phyloP scores from a whole-genome alignment of 2,329 filamentous ascomycete species.

The Exophiala phaeomuriformis region DNA sequence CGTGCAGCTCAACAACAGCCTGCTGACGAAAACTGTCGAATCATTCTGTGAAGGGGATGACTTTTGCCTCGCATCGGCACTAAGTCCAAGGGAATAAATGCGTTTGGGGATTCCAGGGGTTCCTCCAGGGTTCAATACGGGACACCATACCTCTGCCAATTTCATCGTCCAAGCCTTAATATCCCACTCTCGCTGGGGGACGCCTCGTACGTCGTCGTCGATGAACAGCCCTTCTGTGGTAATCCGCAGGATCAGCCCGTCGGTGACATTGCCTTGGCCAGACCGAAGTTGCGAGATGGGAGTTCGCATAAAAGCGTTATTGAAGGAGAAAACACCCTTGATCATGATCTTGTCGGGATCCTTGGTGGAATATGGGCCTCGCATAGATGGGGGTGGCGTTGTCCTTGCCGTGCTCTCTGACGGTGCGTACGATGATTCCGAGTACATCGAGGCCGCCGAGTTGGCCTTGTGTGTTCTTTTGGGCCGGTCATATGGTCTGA shows the following conservation, averaged over 20 bases:
- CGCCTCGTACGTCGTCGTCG: constrained; percentile 84
- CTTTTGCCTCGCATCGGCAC: constrained; percentile 8
- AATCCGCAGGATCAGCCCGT: constrained; percentile 85
- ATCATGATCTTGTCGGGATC: constrained; percentile 96
- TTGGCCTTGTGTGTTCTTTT: constrained; percentile 51
- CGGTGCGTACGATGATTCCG: constrained; percentile 78
- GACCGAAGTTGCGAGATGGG: constrained; percentile 85
- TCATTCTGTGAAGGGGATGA: constrained; percentile 7
- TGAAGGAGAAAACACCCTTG: constrained; percentile 85
- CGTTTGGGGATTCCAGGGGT: not conserved
- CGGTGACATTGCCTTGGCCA: constrained; percentile 75
- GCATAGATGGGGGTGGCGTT: constrained; percentile 70
- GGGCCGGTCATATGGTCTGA: constrained; percentile 67
- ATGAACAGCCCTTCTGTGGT: constrained; percentile 94
- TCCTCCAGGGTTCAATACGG: constrained; percentile 41
- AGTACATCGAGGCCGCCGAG: constrained; percentile 65
- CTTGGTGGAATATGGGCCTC: constrained; percentile 73
- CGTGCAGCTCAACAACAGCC: constrained; percentile 56
- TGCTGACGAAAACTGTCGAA: constrained; percentile 36
- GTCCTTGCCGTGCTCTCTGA: constrained; percentile 78
- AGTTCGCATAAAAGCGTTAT: constrained; percentile 79
- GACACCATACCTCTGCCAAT: constrained; percentile 78
- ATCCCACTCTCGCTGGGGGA: constrained; percentile 97
- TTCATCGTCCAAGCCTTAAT: constrained; percentile 98
- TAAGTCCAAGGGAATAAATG: constrained; percentile 11